phyloP scores from a whole-genome alignment of 768 basidiomycete species.

The Saitozyma sp. region DNA sequence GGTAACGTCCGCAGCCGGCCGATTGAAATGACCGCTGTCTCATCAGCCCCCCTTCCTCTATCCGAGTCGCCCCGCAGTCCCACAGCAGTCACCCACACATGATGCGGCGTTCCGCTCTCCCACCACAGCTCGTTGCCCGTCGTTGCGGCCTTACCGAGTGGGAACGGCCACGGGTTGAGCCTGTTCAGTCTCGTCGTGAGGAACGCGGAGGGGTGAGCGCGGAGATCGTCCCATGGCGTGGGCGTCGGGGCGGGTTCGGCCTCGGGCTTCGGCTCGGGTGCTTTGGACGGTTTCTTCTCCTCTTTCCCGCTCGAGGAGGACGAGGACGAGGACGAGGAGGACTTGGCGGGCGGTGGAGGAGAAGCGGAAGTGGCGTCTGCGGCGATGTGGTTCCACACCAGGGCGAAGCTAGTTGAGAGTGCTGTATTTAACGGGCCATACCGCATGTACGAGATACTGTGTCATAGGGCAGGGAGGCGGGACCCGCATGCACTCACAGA shows the following conservation, averaged over 20 bases:
- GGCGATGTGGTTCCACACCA: conserved; percentile 44
- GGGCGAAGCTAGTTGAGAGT: conserved; percentile 9
- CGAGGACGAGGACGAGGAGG: conserved; percentile 26
- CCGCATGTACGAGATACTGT: neutral
- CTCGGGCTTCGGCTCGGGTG: conserved; percentile 19
- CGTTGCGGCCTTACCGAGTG: conserved; percentile 32
- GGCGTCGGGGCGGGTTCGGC: conserved; percentile 7
- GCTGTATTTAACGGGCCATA: no score
- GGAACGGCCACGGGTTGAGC: conserved; percentile 43
- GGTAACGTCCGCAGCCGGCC: conserved; percentile 18
- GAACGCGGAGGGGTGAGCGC: conserved; percentile 44
- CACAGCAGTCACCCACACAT: conserved; percentile 34
- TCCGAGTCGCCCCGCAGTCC: neutral
- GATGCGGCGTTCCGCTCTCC: conserved; percentile 45
- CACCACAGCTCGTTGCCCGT: conserved; percentile 41
- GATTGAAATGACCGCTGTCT: conserved; percentile 41
- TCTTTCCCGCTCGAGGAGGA: conserved; percentile 8
- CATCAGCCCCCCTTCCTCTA: conserved; percentile 4
- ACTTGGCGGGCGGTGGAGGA: conserved; percentile 6
- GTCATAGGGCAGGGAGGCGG: no score
- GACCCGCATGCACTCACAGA: conserved; percentile 18
- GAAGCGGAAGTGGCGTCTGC: conserved; percentile 16
- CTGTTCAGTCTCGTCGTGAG: conserved; percentile 40
- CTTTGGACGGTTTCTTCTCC: conserved; percentile 28
- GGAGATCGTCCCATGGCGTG: conserved; percentile 44